These are phyloP conservation scores for Sporisorium scitamineum DNA, from an alignment of 1,284 basidiomycete species.

Conservation along the genomic window DNA sequence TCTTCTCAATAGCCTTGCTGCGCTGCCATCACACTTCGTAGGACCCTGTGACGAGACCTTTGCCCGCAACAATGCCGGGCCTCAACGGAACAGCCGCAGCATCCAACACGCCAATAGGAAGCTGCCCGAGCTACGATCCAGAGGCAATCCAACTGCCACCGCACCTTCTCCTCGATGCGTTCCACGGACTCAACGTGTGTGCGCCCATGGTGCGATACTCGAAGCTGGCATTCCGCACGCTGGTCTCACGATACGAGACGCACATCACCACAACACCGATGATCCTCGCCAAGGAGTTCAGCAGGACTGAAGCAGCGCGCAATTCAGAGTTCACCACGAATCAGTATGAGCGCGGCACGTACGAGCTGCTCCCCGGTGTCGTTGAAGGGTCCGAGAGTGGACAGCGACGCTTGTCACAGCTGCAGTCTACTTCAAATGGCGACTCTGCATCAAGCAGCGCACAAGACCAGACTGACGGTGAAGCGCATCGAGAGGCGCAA, in stretches of 20 bases:
- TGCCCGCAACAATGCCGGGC: conserved; percentile 1
- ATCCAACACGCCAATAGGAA: conserved; percentile 1
- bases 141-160: conserved; percentile 37
- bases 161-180: conserved; percentile 53
- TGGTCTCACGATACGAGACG: conserved; percentile 74
- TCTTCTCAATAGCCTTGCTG: background rate
- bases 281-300: conserved; percentile 75
- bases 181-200: conserved; percentile 58
- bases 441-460: background rate
- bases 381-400: conserved; percentile 49
- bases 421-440: background rate
- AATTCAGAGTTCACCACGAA: conserved; percentile 74
- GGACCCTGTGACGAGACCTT: too few relatives aligned
- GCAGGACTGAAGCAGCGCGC: conserved; percentile 73
- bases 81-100: background rate
- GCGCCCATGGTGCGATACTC: conserved; percentile 75
- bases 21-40: background rate
- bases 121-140: conserved; percentile 30
- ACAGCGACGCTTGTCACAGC: conserved; percentile 10
- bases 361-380: conserved; percentile 68
- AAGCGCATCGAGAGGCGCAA: conserved; percentile 21
- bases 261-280: conserved; percentile 76
- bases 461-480: conserved; percentile 6
- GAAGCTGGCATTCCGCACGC: conserved; percentile 75
- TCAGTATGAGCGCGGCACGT: conserved; percentile 73